Evolutionary conservation across 1,139 yeast species (phyloP).

Genomic region (Pichia sp.): DNA sequence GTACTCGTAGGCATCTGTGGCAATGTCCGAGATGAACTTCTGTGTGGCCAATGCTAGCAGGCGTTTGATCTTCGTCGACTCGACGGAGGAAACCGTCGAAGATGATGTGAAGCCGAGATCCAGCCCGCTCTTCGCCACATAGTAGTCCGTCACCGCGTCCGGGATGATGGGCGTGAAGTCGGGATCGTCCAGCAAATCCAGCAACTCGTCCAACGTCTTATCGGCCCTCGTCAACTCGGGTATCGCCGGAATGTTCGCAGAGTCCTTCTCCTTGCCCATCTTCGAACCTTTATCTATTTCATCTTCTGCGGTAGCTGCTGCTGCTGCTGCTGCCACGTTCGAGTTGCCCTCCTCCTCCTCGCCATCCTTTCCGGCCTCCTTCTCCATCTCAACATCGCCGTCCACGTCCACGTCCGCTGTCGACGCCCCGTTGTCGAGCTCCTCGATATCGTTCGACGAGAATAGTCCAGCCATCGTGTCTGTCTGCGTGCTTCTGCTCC

Average conservation of each 20-base stretch:
- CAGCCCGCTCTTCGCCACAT: constrained; percentile 83
- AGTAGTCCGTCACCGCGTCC: constrained; percentile 95
- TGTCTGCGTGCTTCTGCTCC: too few species aligned
- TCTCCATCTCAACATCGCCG: background rate
- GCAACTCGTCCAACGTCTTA: constrained; percentile 78
- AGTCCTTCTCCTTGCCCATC: background rate
- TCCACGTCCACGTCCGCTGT: constrained; percentile 1
- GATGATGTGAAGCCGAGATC: constrained; percentile 45
- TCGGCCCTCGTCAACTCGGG: constrained; percentile 80
- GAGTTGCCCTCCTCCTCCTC: background rate
- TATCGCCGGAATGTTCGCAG: constrained; percentile 32
- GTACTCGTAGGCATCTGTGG: constrained; percentile 95
- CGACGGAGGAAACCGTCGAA: constrained; percentile 36
- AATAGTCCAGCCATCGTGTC: constrained; percentile 19
- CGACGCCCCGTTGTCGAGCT: constrained; percentile 4
- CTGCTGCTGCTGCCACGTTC: background rate
- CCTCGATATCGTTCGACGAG: constrained; percentile 9
- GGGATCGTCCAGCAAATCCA: constrained; percentile 87
- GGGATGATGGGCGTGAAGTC: constrained; percentile 96
- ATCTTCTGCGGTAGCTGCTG: background rate
- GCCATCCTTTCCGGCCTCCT: background rate
- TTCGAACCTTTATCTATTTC: background rate
- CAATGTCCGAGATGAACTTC: constrained; percentile 88
- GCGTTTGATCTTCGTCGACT: constrained; percentile 62
- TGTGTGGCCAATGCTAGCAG: constrained; percentile 92